Evolutionary conservation across 768 basidiomycete species (phyloP), one percentile per base, ranked within the genome.

Genomic region (Boletus edulis): DNA sequence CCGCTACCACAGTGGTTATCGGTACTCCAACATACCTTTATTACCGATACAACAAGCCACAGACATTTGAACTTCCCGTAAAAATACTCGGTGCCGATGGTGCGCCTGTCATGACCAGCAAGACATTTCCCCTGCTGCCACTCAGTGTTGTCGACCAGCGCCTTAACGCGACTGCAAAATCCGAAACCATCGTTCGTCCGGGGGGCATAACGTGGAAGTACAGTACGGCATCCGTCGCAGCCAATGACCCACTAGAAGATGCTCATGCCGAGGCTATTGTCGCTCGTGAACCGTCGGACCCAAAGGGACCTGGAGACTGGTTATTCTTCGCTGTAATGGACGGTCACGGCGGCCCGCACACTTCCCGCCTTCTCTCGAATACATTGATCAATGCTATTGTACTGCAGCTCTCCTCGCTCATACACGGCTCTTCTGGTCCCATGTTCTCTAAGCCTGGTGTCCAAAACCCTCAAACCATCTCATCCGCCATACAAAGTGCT

Each of bases 161-260:
- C 22, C 78, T 92, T 47, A 76, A 69, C 44, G 80, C 83, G 60
- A 74, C 82, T 58, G 81, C 82, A 4, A 75, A 73, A 4, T 71
- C 72, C 17, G 73, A 81, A 51, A 73, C 73, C 18, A 72, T 79
- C 44, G 54, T 73, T 13, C 75, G 82, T 40, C 83, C 82, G 0
- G 76, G 76, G 34, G 84, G 85, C 17, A 72, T 82, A 49, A 71
- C 77, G 13, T 92, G 90, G 90, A 85, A 80, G 60, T 86, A 87
- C 71, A 80, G 86, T 46, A 95, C 88, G 4, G 90, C 91, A 17
- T 81, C 79, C 34, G 75, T 98, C 35, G 77, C 90, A 1, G 88
- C 93, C 4, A 99, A 99, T 65, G 83, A 89, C 55, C 91, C 94
- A 9, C 85, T 97, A 49, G 97, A 99, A 72, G 97, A 99, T 67